Evolutionary conservation across 2,329 filamentous ascomycete genomes (phyloP), one percentile per base, ranked within the genome.

Genomic region (Aspergillus transmontanensis): DNA sequence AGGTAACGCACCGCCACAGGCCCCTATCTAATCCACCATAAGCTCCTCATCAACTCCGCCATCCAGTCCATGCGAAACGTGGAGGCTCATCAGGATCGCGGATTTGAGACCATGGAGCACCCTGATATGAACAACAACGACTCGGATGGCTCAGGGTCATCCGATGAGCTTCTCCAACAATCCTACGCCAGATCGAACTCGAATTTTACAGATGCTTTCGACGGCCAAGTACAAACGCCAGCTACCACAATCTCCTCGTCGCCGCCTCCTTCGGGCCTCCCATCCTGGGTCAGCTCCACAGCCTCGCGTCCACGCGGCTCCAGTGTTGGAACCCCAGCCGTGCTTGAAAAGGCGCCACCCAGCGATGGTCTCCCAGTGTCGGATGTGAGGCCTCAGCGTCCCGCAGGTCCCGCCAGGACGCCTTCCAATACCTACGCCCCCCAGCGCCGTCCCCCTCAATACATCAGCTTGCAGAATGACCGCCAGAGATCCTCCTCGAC

Each of bases 401-500:
- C 91, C 19, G 84, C 86, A 6, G 89, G 83, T 28, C 90, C 91
- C 21, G 85, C 86, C 59, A 84, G 91, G 72, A 93, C 90, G 5
- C 90, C 90, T 1, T 94, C 91, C 34, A 92, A 85, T 75, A 93
- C 92, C 36, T 95, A 95, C 76, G 90, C 91, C 78, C 88, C 72
- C 74, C 84, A 69, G 79, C 86, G 75, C 79, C 87, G 79, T 80
- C 86, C 81, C 60, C 78, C 82, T 19, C 82, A 83, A 51, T 83
- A 81, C 57, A 80, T 83, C 45, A 77, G 78, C 39, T 68, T 80
- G 11, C 80, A 81, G 62, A 79, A 76, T 26, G 81, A 81, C 67
- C 82, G 84, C 61, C 82, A 85, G 65, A 83, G 87, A 64, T 87
- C 85, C 9, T 83, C 82, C 7, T 89, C 87, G 2, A 78, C 82